Evolutionary conservation across 345 rosid species (phyloP), one percentile per base, ranked within the genome.

Genomic region (Cochlearia excelsa): DNA sequence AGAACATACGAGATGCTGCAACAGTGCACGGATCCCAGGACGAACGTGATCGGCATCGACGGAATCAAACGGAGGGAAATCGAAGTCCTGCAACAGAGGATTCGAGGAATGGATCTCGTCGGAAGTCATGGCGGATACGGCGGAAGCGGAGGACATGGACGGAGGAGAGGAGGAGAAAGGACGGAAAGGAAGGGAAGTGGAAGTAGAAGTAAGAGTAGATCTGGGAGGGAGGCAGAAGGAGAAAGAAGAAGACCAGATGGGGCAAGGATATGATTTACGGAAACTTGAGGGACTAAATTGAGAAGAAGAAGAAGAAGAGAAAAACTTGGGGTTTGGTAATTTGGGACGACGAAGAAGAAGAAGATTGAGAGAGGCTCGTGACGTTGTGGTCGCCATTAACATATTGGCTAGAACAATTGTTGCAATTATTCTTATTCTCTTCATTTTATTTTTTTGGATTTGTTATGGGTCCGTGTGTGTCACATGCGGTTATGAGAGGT

Each of bases 41-140:
- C 87, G 68, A 51, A 92, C 90, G 61, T 88, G 96, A 7, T 70
- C 46, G 61, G 93, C 79, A 48, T 83, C 71, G 10, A 92, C 81
- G n/a, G 62, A 60, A 67, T 84, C 80, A 49, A 80, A 92, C 7
- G 95, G 95, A 3, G 93, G 96, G 60, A 92, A 86, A 2, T 80
- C 84, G 4, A 84, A 92, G 60, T 82, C 80, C 63, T 64, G 79
- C 73, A 88, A 53, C 4, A 92, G 83, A 69, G 96, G 96, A 57
- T 88, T 92, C 62, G 74, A 46, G 3, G 70, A 61, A 30, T 75
- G 44, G 10, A 46, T 31, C n/a, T 51, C 77, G 28, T 54, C 73
- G 34, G 59, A 62, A 57, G 75, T 69, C 7, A 77, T 74, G 43
- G 35, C 10, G 54, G 54, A 62, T 46, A 45, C 40, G 71, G 16